phyloP scores from a whole-genome alignment of 192 early-diverging fungal genomes.

The Coemansia sp. region DNA sequence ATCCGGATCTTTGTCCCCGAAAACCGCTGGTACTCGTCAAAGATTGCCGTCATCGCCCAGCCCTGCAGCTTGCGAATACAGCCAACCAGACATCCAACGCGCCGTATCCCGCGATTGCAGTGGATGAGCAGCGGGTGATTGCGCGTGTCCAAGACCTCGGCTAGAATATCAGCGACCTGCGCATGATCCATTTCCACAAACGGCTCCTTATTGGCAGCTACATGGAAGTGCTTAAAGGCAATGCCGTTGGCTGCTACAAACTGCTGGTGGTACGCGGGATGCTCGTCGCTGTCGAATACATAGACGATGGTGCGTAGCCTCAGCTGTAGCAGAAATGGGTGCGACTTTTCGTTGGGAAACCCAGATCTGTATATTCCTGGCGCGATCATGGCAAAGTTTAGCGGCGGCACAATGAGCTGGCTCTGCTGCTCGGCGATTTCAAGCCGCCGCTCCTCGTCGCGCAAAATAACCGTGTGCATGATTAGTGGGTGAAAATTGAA shows the following conservation, averaged over 20 bases:
- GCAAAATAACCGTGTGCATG: constrained; percentile 13
- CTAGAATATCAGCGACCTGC: constrained; percentile 33
- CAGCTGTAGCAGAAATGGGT: constrained; percentile 87
- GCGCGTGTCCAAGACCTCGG: constrained; percentile 40
- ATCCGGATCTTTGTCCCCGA: constrained; percentile 88
- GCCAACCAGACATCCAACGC: constrained; percentile 93
- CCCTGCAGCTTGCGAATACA: constrained; percentile 91
- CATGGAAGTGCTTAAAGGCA: constrained; percentile 75
- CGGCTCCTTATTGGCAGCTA: constrained; percentile 84
- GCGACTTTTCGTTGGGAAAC: constrained; percentile 89
- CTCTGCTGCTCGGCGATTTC: constrained; percentile 31
- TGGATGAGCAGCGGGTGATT: constrained; percentile 79
- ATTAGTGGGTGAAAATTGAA: not conserved
- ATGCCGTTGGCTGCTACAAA: constrained; percentile 79
- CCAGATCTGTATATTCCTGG: constrained; percentile 94
- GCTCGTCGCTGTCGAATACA: constrained; percentile 74
- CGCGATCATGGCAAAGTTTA: constrained; percentile 95
- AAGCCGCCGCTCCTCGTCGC: constrained; percentile 30
- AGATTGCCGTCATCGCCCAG: constrained; percentile 97
- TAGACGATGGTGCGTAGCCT: constrained; percentile 88
- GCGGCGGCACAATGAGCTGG: constrained; percentile 80
- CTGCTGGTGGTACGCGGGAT: constrained; percentile 61
- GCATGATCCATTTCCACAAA: constrained; percentile 49
- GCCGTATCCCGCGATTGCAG: constrained; percentile 94
- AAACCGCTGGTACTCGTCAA: constrained; percentile 96